Percentiles rank a stretch among this genome's conserved stretches.
Evolutionary conservation across 2,329 filamentous ascomycete species (phyloP).

Genomic region (Beauveria medogensis): DNA sequence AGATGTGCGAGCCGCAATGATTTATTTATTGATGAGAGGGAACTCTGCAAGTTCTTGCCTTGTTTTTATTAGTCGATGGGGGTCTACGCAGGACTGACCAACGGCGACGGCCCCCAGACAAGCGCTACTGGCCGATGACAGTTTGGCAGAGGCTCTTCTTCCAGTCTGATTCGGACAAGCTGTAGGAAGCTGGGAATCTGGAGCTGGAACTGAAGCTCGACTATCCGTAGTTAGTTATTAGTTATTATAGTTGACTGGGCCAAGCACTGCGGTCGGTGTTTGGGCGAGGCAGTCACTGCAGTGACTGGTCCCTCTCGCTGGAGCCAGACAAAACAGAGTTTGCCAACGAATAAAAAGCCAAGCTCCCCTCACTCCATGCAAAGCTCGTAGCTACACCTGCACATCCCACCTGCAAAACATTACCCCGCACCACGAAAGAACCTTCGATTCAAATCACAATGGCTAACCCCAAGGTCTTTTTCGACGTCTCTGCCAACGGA

Average conservation of each 20-base stretch:
- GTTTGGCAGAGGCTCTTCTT: not conserved
- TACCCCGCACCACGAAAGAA: not conserved
- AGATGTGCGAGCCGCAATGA: not conserved
- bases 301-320: not conserved
- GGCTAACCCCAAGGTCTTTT: constrained; percentile 14
- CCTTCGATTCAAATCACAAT: not conserved
- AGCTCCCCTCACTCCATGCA: not conserved
- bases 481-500: constrained; percentile 12
- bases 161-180: too few species aligned
- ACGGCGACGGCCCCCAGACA: not conserved
- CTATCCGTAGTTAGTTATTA: too few species aligned
- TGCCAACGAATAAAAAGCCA: not conserved
- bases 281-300: too few species aligned
- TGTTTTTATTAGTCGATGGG: not conserved
- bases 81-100: not conserved
- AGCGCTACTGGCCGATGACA: not conserved
- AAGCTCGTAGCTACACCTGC: not conserved
- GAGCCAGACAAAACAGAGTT: constrained; percentile 3
- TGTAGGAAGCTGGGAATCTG: too few species aligned
- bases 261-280: too few species aligned
- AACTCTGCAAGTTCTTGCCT: not conserved
- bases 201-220: too few species aligned
- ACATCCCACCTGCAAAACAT: not conserved
- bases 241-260: too few species aligned
- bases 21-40: not conserved